A percentile compares a stretch with the other conserved stretches of the same genome.
Conservation (phyloP, 2,329 filamentous ascomycete species). For the Ophiocordyceps camponoti-floridani region DNA sequence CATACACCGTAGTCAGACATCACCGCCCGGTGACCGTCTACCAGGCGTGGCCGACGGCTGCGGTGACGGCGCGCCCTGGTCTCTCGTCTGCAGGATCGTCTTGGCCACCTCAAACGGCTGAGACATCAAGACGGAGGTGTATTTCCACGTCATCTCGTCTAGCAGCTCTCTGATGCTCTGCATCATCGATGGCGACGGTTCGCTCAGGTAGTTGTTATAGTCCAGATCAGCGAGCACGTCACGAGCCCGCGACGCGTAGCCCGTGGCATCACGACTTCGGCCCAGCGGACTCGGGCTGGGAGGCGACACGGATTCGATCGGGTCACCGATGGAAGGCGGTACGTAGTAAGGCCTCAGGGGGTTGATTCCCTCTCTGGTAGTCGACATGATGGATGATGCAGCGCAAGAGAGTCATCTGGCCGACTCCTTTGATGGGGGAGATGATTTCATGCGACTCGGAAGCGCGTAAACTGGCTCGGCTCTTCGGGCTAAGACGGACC, state of each 20-base stretch:
- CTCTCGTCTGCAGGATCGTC: constrained; percentile 66
- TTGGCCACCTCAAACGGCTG: constrained; percentile 98
- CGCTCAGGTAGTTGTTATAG: constrained; percentile 72
- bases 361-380: constrained; percentile 32
- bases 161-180: constrained; percentile 60
- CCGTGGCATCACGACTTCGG: constrained; percentile 19
- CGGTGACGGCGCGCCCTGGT: constrained; percentile 16
- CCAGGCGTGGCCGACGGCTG: constrained; percentile 7
- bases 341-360: constrained; percentile 56
- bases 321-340: constrained; percentile 35
- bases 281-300: constrained; percentile 27
- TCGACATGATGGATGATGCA: constrained; percentile 20
- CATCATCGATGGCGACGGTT: constrained; percentile 55
- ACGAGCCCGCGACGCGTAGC: constrained; percentile 42
- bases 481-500: constrained; percentile 5
- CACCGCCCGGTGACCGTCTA: constrained; percentile 13
- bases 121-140: constrained; percentile 71
- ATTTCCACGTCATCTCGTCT: constrained; percentile 81
- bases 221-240: constrained; percentile 82
- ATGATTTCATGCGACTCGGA: constrained; percentile 11
- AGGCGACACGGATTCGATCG: constrained; percentile 16
- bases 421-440: constrained; percentile 3
- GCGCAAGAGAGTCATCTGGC: constrained; percentile 9
- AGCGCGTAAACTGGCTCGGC: constrained; percentile 4
- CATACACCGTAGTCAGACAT: constrained; percentile 18